Evolutionary conservation across 176 grass and related monocot species (phyloP), one percentile per base, ranked within the genome.

Genomic region (Typha latifolia): DNA sequence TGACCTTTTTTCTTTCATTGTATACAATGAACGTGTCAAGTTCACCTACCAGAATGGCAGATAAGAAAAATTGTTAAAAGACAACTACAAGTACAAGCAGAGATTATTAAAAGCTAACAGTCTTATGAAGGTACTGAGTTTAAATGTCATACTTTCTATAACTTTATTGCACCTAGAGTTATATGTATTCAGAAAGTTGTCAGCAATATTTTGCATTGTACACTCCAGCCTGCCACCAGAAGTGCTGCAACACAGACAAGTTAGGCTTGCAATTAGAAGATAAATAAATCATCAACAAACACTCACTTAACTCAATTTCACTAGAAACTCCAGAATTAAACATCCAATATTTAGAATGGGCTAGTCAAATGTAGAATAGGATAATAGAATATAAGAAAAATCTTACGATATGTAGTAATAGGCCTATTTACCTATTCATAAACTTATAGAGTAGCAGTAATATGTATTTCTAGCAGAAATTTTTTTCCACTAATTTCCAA

Each of bases 131-230:
- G 65, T 63, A 77, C 32, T 19, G 83, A 72, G 69, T 12, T 47
- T 76, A 66, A 61, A 86, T 64, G 77, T 76, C 85, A 78, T 89
- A 97, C 94, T 84, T 97, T 97, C 94, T 78, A 92, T 87, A 62
- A 51, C 80, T 76, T 78, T 68, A 49, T 72, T 78, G 85, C 85
- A 82, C 72, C 72, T 83, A 75, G 82, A 84, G 72, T 79, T 84
- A 82, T 70, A 90, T 2, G 48, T 84, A 68, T 92, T 90, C 76
- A 71, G 37, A 80, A 97, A 97, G 78, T 78, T 78, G 74, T 92
- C 94, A 66, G 88, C 94, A 75, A 97, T 87, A 57, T 92, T 97
- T 78, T 97, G 94, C 94, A 97, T 97, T 12, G 94, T 97, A 69
- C 94, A 97, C 68, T 97, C 94, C 69, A 97, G 65, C 76, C 94